Percentiles rank a stretch among this genome's conserved stretches.
phyloP scores from a whole-genome alignment of 2,329 filamentous ascomycete species.

The Aspergillus ruber region DNA sequence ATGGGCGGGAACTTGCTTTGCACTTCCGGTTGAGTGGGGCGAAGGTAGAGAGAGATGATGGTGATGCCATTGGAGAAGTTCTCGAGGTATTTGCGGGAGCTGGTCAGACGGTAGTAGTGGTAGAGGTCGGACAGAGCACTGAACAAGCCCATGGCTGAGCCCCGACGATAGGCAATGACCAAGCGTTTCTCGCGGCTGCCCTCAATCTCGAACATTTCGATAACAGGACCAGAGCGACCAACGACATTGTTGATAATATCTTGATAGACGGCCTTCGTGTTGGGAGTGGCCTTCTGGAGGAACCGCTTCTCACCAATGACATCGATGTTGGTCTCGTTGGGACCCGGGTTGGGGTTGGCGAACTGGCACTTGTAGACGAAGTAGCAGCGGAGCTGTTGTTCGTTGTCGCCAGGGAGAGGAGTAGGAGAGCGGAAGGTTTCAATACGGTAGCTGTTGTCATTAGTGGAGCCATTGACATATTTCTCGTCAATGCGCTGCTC shows the following conservation, averaged over 20 bases:
- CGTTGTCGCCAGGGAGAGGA: constrained; percentile 64
- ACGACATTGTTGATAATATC: constrained; percentile 86
- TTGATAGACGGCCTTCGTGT: constrained; percentile 94
- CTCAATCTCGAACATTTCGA: constrained; percentile 96
- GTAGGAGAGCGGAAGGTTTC: constrained; percentile 95
- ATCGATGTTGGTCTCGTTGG: constrained; percentile 80
- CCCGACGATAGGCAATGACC: constrained; percentile 88
- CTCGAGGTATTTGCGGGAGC: constrained; percentile 94
- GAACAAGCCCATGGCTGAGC: constrained; percentile 88
- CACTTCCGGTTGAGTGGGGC: constrained; percentile 57
- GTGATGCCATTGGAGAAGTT: constrained; percentile 98
- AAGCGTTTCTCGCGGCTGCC: constrained; percentile 85
- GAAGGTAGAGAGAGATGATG: constrained; percentile 91
- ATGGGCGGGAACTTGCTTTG: constrained; percentile 64
- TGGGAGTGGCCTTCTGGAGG: constrained; percentile 88
- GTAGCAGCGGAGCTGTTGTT: constrained; percentile 88
- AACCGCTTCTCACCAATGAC: constrained; percentile 90
- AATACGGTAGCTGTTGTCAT: constrained; percentile 74
- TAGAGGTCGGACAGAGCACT: constrained; percentile 92
- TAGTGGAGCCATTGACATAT: constrained; percentile 76
- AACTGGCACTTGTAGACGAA: constrained; percentile 98
- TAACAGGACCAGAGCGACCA: constrained; percentile 80
- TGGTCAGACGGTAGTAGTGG: constrained; percentile 97
- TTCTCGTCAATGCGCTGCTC: constrained; percentile 91
- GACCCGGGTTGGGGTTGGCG: constrained; percentile 63